Base-by-base conservation (phyloP, 331 rosid species). In the Quercus tomentella region DNA sequence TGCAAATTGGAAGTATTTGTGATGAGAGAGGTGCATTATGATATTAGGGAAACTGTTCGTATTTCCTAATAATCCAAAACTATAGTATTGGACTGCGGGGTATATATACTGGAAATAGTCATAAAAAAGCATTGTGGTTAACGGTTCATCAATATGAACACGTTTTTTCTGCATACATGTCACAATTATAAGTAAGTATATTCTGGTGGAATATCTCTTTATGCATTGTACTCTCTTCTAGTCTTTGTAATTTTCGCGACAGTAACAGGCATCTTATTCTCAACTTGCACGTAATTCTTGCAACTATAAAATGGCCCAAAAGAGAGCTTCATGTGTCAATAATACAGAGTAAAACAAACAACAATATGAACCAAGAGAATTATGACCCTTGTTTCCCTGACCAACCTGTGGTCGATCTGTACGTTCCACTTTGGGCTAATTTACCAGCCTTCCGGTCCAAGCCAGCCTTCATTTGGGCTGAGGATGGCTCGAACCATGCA, bases 321-420 rank as follows among this genome's bases (percentile, higher is more conserved):
- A 41, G 6, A 11, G 23, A 25, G 5, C 49, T 28, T 41, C 51
- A 0, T 22, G 28, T 35, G 20, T n/a, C 78, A 72, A 56, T 18
- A 51, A 60, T 17, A 8, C 25, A 74, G 57, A 7, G 60, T 10
- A 20, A 26, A 23, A 20, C 61, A 22, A 60, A 71, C 77, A 55
- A 71, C 77, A 73, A 69, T 21, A 94, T 83, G 95, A 77, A 79
- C 56, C 76, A 72, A 78, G 93, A 92, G 84, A 94, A 94, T 55
- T 94, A 91, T 41, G 96, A 92, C 41, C 97, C 91, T 0, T 89
- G 80, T 2, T 92, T 88, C 62, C 98, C 97, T 0, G 97, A 94
- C 83, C 98, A 92, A 84, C 92, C 92, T 1, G 93, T 87, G 75
- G 98, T 88, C 65, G 93, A 92, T 70, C 88, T 76, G 72, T 92